Conservation (phyloP, 352 stramenopile genomes). For the Elongisporangium anandrum region DNA sequence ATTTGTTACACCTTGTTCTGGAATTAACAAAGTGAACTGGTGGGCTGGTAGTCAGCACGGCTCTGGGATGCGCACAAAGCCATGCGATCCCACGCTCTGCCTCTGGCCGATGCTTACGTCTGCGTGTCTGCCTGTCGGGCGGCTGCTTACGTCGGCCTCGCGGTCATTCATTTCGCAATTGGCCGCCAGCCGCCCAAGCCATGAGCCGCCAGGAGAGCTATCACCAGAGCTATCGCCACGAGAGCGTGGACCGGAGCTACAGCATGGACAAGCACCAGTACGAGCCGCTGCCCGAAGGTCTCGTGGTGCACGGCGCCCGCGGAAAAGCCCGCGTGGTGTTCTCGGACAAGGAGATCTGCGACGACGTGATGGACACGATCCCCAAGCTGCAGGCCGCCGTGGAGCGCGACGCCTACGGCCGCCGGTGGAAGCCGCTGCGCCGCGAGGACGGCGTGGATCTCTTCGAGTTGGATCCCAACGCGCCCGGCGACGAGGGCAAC, state of each 20-base stretch:
- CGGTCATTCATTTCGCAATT: no score
- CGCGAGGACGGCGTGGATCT: slow-evolving; percentile 32
- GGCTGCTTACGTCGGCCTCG: no score
- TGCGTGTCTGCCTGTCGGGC: no score
- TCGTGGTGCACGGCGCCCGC: slow-evolving; percentile 23
- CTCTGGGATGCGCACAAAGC: no score
- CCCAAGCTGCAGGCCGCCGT: slow-evolving; percentile 26
- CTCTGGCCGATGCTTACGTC: no score
- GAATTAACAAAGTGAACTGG: no score
- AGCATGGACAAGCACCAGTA: slow-evolving; percentile 15
- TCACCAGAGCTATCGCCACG: slow-evolving; percentile 17
- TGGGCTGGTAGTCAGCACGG: no score
- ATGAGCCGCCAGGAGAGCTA: slow-evolving; percentile 1
- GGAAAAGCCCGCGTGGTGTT: slow-evolving; percentile 27
- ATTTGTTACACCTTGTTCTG: no score
- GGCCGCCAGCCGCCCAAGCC: no score
- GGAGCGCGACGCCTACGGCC: slow-evolving; percentile 33
- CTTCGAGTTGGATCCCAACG: slow-evolving; percentile 29
- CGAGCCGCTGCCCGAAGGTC: slow-evolving; percentile 11
- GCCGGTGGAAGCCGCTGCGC: slow-evolving; percentile 34
- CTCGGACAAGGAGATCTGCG: slow-evolving; percentile 30
- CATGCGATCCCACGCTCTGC: no score
- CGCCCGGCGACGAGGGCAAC: slow-evolving; percentile 11
- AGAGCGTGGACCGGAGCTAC: not conserved
- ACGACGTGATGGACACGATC: slow-evolving; percentile 34